phyloP scores from a whole-genome alignment of 805 yeast species.

The Isabelozyma rhagii region DNA sequence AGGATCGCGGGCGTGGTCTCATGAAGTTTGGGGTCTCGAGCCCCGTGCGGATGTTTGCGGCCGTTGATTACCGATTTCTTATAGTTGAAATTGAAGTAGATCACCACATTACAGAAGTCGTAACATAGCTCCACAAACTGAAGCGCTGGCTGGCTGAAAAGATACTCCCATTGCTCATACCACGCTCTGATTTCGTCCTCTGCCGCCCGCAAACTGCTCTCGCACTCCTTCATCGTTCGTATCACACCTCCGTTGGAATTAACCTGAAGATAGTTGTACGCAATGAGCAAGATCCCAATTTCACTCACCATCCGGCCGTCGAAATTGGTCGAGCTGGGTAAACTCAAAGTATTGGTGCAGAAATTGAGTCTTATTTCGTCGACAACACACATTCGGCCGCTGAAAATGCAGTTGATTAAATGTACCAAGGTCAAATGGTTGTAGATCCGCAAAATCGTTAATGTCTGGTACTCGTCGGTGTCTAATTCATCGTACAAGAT shows the following conservation, averaged over 20 bases:
- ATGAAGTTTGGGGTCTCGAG: background rate
- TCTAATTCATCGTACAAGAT: conserved; percentile 31
- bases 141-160: conserved; percentile 66
- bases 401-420: conserved; percentile 58
- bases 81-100: conserved; percentile 39
- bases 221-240: conserved; percentile 12
- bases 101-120: conserved; percentile 55
- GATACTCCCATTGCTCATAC: conserved; percentile 67
- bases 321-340: conserved; percentile 65
- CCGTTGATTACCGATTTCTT: conserved; percentile 8
- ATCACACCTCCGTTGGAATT: conserved; percentile 17
- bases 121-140: conserved; percentile 74
- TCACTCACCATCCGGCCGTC: conserved; percentile 85
- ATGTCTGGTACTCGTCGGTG: conserved; percentile 45
- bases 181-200: conserved; percentile 53
- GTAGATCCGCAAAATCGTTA: conserved; percentile 63
- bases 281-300: conserved; percentile 54
- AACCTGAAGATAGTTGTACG: conserved; percentile 55
- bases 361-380: conserved; percentile 59
- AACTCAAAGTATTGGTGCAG: conserved; percentile 54
- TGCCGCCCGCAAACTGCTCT: conserved; percentile 30
- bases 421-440: conserved; percentile 71
- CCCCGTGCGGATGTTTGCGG: background rate
- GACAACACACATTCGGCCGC: conserved; percentile 62
- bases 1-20: conserved; percentile 1